phyloP scores from a whole-genome alignment of 2,329 filamentous ascomycete genomes.

The Penicillium griseofulvum region DNA sequence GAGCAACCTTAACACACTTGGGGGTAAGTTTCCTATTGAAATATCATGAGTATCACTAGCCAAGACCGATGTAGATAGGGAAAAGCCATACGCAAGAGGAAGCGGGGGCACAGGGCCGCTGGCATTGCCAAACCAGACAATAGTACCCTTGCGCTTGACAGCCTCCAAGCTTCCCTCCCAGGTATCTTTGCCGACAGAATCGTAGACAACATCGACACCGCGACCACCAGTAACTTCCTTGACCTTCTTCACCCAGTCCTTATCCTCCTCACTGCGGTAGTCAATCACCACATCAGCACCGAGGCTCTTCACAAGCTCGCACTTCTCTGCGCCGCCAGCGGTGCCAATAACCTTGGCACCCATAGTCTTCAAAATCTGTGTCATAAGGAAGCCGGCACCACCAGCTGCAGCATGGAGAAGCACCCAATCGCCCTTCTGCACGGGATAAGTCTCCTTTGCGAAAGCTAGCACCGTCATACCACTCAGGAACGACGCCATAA shows the following conservation, averaged over 20 bases:
- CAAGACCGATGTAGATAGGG: not conserved
- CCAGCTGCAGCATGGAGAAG: conserved; percentile 84
- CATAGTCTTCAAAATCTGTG: conserved; percentile 68
- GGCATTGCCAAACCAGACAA: conserved; percentile 80
- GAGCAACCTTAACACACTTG: conserved; percentile 75
- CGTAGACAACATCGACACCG: conserved; percentile 76
- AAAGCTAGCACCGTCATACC: conserved; percentile 80
- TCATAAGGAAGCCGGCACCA: conserved; percentile 72
- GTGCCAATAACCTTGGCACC: conserved; percentile 80
- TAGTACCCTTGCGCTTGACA: conserved; percentile 71
- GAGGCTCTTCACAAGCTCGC: conserved; percentile 61
- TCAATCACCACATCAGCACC: conserved; percentile 73
- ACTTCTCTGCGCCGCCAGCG: conserved; percentile 70
- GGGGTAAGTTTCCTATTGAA: conserved; percentile 50
- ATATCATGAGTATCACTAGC: conserved; percentile 11
- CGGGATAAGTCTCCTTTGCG: conserved; percentile 68
- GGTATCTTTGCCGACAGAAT: conserved; percentile 80
- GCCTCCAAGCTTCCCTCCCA: conserved; percentile 76
- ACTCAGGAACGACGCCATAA: conserved; percentile 71
- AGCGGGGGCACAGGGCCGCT: conserved; percentile 74
- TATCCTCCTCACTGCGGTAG: conserved; percentile 78
- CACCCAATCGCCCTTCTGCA: conserved; percentile 74
- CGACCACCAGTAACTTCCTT: conserved; percentile 78
- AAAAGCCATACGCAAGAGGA: conserved; percentile 55
- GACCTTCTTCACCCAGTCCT: conserved; percentile 73